Conservation (phyloP, 768 basidiomycete species). For the Galerina marginata region DNA sequence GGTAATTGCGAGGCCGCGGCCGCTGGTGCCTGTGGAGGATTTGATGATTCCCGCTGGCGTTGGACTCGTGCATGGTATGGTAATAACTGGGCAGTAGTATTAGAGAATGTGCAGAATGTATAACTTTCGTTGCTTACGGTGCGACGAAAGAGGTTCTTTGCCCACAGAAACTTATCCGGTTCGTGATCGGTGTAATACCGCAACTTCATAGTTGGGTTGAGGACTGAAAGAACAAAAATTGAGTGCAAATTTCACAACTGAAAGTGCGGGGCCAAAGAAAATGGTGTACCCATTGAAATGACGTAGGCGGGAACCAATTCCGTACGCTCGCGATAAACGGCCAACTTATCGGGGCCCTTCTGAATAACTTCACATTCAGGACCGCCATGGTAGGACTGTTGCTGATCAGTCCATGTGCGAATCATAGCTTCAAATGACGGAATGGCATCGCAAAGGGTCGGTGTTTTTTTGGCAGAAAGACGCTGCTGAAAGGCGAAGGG, state of each 20-base stretch:
- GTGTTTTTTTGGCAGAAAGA: constrained; percentile 35
- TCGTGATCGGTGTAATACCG: background rate
- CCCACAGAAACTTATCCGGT: background rate
- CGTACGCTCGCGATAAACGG: constrained; percentile 24
- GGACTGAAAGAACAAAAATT: too few relatives aligned
- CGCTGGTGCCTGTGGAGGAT: too few relatives aligned
- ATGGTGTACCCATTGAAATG: constrained; percentile 27
- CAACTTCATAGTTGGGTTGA: constrained; percentile 11
- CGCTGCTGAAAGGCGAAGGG: constrained; percentile 38
- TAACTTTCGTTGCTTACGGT: background rate
- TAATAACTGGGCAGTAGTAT: too few relatives aligned
- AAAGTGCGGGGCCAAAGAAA: too few relatives aligned
- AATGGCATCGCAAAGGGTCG: constrained; percentile 31
- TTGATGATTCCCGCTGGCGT: too few relatives aligned
- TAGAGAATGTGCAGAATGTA: too few relatives aligned
- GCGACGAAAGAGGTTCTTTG: background rate
- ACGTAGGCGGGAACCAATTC: constrained; percentile 28
- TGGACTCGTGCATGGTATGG: too few relatives aligned
- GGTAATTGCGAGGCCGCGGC: too few relatives aligned
- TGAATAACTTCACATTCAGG: constrained; percentile 25
- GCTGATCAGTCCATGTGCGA: constrained; percentile 29
- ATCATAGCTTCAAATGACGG: constrained; percentile 33
- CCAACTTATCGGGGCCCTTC: constrained; percentile 34
- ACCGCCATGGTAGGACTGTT: too few relatives aligned
- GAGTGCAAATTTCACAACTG: too few relatives aligned